Evolutionary conservation across 140 eudicot genomes (phyloP).

Genomic region (Ambrosia hybrid): DNA sequence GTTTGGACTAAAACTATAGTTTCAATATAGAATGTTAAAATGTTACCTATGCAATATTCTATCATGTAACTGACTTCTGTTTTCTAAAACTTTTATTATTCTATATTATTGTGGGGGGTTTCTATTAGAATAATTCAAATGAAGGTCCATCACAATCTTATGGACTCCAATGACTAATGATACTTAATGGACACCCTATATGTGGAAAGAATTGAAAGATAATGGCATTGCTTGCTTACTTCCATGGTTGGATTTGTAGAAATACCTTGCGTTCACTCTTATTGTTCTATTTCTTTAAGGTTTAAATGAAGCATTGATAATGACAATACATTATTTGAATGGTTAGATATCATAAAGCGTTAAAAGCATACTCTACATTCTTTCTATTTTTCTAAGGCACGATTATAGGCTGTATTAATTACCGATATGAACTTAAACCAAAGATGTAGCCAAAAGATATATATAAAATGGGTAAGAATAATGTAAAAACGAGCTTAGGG

Average conservation of each 20-base stretch:
- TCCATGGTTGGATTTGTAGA: constrained; percentile 8
- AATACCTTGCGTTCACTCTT: constrained; percentile 10
- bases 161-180: background rate
- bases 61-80: too few relatives aligned
- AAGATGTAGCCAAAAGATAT: background rate
- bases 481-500: too few relatives aligned
- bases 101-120: too few relatives aligned
- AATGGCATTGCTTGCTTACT: background rate
- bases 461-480: too few relatives aligned
- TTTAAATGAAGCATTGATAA: background rate
- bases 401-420: background rate
- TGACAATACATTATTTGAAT: background rate
- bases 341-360: constrained; percentile 1
- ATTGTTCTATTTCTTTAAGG: background rate
- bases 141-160: too few relatives aligned
- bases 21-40: too few relatives aligned
- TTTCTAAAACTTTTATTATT: too few relatives aligned
- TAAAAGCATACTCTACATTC: background rate
- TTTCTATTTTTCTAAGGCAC: too few relatives aligned
- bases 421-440: background rate
- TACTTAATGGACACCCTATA: background rate
- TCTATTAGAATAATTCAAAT: too few relatives aligned
- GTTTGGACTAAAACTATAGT: too few relatives aligned
- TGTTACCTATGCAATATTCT: too few relatives aligned
- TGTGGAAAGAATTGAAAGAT: background rate